Base-by-base conservation (phyloP, 2,329 filamentous ascomycete species). In the Xylaria arbuscula region DNA sequence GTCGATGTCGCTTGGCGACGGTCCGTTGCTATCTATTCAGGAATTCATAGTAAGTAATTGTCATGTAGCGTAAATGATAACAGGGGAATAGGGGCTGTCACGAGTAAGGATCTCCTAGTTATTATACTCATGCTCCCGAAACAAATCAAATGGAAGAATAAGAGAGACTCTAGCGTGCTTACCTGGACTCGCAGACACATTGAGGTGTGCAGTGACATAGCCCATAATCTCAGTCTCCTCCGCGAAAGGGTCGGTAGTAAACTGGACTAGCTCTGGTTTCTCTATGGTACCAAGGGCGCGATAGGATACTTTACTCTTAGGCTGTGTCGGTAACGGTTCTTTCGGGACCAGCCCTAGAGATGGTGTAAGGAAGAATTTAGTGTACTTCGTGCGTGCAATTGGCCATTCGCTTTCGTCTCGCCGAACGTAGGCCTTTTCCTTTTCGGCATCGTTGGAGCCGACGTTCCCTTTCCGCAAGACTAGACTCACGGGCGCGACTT, bases 141-240 rank as follows among this genome's bases (percentile, higher is more conserved):
- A 54, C 28, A 34, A 17, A 6, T 54, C 5, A 54, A 19, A 36
- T 19, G 17, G 17, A 36, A n/a, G 28, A 7, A 36, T 11, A 22
- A 19, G 17, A 34, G 15, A 11, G 15, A 19, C 28, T 36, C 32
- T 54, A n/a, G 17, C 1, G 28, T 54, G 36, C 28, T 54, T 32
- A 54, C 51, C 51, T 77, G 89, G 79, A 0, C 86, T 89, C 2
- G 90, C 79, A 0, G 89, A 91, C 0, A 92, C 86, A 68, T 89
- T 88, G 3, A 93, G 81, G 70, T 88, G 89, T 0, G 89, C 89
- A 0, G 87, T 82, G 34, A 92, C 81, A 73, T 92, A 89, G 0
- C 91, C 91, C 0, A 91, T 93, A 62, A 93, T 87, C 74, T 93
- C 91, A 0, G 86, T 90, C 73, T 92, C 89, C 7, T 81, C 68